Conservation (phyloP, 495 filamentous ascomycete species). For the Hapsidospora chrysogenum region DNA sequence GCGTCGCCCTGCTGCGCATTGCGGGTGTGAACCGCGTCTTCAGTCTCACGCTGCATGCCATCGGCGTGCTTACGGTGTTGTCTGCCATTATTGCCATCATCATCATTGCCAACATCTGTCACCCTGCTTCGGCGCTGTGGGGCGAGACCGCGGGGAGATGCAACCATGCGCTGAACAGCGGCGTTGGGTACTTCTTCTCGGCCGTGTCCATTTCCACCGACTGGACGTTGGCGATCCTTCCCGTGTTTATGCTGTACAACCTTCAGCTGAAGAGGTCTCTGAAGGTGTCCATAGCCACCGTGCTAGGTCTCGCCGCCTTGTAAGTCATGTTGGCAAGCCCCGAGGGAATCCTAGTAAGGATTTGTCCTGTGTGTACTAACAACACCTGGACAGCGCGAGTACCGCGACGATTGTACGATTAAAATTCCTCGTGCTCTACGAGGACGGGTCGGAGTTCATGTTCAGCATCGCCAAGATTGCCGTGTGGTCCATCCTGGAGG, state of each 20-base stretch:
- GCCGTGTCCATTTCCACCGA: constrained; percentile 7
- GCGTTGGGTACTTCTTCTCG: constrained; percentile 8
- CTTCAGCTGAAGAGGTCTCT: constrained; percentile 5
- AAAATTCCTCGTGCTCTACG: constrained; percentile 7
- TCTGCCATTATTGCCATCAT: constrained; percentile 5
- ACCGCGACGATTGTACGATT: constrained; percentile 8
- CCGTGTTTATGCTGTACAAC: constrained; percentile 5
- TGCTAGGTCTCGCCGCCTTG: constrained; percentile 6
- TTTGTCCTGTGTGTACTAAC: constrained; percentile 1
- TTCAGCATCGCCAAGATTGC: constrained; percentile 7
- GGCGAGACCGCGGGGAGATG: constrained; percentile 7
- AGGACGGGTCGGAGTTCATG: constrained; percentile 7
- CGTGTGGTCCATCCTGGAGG: constrained; percentile 8
- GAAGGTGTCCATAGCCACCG: constrained; percentile 6
- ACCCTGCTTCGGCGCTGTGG: constrained; percentile 7
- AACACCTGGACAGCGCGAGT: constrained; percentile 5
- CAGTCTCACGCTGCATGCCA: constrained; percentile 3
- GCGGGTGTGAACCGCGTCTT: constrained; percentile 1
- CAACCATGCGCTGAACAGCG: constrained; percentile 7
- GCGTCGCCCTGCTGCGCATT: constrained; percentile 1
- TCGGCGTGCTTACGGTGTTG: constrained; percentile 1
- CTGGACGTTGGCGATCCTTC: constrained; percentile 6
- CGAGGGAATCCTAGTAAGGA: too few species aligned
- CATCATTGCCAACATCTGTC: constrained; percentile 8
- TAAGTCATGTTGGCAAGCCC: too few species aligned